phyloP scores from a whole-genome alignment of 2,329 filamentous ascomycete genomes.

The Penicillium griseofulvum region DNA sequence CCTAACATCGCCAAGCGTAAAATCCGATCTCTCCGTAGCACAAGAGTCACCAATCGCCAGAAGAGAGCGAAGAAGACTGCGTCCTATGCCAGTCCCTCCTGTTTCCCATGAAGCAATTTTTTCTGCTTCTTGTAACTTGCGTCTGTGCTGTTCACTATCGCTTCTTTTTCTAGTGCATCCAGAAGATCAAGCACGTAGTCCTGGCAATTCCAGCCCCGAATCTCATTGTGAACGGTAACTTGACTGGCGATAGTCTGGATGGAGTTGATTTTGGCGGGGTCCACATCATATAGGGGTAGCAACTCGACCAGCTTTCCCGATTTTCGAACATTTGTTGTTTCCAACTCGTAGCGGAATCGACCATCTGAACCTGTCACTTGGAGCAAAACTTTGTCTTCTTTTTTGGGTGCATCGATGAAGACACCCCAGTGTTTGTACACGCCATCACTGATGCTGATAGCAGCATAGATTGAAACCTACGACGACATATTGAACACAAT shows the following conservation, averaged over 20 bases:
- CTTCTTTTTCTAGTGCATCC: conserved; percentile 14
- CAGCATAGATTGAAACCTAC: not conserved
- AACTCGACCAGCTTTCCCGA: conserved; percentile 1
- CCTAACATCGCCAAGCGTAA: not conserved
- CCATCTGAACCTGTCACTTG: not conserved
- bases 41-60: not conserved
- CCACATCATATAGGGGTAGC: conserved; percentile 9
- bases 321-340: not conserved
- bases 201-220: conserved; percentile 26
- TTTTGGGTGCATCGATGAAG: not conserved
- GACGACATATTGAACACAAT: not conserved
- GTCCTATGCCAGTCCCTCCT: conserved; percentile 8
- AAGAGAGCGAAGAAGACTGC: not conserved
- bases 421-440: conserved; percentile 2
- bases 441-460: not conserved
- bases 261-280: conserved; percentile 1
- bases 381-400: not conserved
- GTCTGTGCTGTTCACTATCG: conserved; percentile 10
- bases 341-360: not conserved
- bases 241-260: conserved; percentile 17
- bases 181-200: conserved; percentile 30
- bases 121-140: conserved; percentile 5
- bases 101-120: not conserved
- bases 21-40: not conserved
- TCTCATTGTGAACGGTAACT: conserved; percentile 20